Percentiles rank a stretch among this genome's conserved stretches.
phyloP scores from a whole-genome alignment of 306 rosid genomes.

The Prunus salicina region DNA sequence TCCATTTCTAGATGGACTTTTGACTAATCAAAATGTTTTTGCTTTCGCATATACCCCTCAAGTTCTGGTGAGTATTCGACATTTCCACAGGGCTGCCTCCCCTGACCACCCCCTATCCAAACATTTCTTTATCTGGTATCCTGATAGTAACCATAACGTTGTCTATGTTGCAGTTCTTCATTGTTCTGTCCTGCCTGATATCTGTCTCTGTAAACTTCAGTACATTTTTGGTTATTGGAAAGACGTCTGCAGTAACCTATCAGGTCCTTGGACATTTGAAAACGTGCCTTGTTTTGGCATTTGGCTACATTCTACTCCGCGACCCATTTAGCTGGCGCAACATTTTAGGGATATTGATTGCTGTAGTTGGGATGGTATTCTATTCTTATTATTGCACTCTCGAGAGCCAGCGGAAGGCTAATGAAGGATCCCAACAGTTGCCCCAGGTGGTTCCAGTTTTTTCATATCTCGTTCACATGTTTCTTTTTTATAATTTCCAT shows the following conservation, averaged over 20 bases:
- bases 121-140: conserved; percentile 1
- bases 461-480: background rate
- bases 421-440: conserved; percentile 55
- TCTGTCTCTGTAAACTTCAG: conserved; percentile 96
- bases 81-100: background rate
- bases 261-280: conserved; percentile 98
- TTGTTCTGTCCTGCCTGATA: conserved; percentile 83
- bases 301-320: conserved; percentile 78
- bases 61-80: conserved; percentile 74
- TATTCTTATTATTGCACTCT: conserved; percentile 71
- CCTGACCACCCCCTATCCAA: background rate
- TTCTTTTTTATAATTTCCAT: background rate
- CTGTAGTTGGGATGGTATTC: conserved; percentile 84
- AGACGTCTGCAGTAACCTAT: conserved; percentile 95
- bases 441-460: conserved; percentile 30
- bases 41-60: conserved; percentile 74
- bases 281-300: conserved; percentile 89
- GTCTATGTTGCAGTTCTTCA: conserved; percentile 62
- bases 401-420: conserved; percentile 72
- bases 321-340: conserved; percentile 97
- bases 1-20: conserved; percentile 80
- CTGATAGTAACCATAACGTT: background rate
- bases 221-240: conserved; percentile 94
- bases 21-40: conserved; percentile 82
- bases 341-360: conserved; percentile 78